Conservation (phyloP, 345 rosid genomes). For the Boechera stricta region DNA sequence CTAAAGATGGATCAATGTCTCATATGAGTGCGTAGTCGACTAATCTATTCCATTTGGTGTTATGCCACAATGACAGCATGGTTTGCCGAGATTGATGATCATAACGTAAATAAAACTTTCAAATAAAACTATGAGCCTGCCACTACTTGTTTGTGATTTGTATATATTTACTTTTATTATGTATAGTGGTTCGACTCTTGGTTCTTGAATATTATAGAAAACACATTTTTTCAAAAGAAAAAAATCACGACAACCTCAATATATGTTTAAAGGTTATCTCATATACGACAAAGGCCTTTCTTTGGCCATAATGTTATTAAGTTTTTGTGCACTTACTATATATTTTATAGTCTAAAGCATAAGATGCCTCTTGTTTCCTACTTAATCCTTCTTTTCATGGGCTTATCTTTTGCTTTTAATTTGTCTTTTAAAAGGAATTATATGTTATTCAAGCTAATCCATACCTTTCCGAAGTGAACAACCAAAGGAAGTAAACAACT, state of each 20-base stretch:
- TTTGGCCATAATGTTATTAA: slow-evolving; percentile 23
- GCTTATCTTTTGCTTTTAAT: slow-evolving; percentile 22
- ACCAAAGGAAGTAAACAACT: slow-evolving; percentile 27
- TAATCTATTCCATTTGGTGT: neutral
- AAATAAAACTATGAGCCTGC: too few species aligned
- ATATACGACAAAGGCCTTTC: slow-evolving; percentile 5
- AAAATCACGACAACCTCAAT: slow-evolving; percentile 10
- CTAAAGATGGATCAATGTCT: neutral
- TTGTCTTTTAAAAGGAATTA: slow-evolving; percentile 6
- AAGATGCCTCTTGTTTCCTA: slow-evolving; percentile 36
- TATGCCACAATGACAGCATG: too few species aligned
- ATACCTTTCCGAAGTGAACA: slow-evolving; percentile 21
- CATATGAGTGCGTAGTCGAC: neutral
- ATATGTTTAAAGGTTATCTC: too few species aligned
- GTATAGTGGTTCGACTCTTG: neutral
- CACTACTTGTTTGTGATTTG: too few species aligned
- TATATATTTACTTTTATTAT: neutral
- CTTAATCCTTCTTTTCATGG: slow-evolving; percentile 40
- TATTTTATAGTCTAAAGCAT: slow-evolving; percentile 29
- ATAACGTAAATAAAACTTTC: too few species aligned
- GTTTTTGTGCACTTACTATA: neutral
- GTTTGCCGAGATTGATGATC: too few species aligned
- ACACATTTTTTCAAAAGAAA: neutral
- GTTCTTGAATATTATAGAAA: slow-evolving; percentile 10
- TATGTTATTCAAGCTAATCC: slow-evolving; percentile 31